phyloP scores from a whole-genome alignment of 352 stramenopile species.

The Phytophthora europaea region DNA sequence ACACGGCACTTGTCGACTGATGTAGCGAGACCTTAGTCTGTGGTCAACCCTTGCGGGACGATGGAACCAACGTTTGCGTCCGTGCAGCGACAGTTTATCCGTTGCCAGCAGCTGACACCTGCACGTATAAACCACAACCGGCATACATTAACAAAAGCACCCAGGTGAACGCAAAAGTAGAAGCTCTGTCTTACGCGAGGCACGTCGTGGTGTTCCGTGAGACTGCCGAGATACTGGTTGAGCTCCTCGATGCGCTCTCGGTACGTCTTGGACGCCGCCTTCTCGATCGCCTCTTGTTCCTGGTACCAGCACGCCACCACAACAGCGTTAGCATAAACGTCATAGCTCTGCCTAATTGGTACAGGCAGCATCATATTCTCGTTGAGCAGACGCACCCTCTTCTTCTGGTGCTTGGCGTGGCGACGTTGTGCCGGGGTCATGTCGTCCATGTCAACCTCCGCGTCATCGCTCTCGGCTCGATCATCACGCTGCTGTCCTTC shows the following conservation, averaged over 20 bases:
- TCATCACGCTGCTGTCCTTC: conserved; percentile 28
- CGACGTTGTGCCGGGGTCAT: conserved; percentile 83
- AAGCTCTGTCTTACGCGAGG: conserved; percentile 83
- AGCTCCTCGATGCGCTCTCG: conserved; percentile 96
- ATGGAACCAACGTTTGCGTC: not conserved
- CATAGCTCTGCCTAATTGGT: not conserved
- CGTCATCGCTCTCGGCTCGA: conserved; percentile 26
- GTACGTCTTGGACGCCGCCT: conserved; percentile 90
- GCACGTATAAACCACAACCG: not conserved
- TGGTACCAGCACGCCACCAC: conserved; percentile 23
- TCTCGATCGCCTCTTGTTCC: conserved; percentile 90
- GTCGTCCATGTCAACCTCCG: conserved; percentile 49
- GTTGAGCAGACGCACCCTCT: conserved; percentile 59
- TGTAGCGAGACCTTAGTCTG: conserved; percentile 1
- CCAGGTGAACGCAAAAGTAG: not conserved
- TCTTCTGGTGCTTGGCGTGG: conserved; percentile 83
- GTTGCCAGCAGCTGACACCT: conserved; percentile 92
- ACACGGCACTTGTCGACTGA: conserved; percentile 20
- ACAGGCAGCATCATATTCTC: not conserved
- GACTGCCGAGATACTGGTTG: conserved; percentile 95
- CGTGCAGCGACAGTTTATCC: conserved; percentile 57
- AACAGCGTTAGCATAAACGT: conserved; percentile 5
- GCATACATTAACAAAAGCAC: not conserved
- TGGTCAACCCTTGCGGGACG: not conserved
- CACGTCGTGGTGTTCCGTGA: conserved; percentile 99